Evolutionary conservation across 2,329 filamentous ascomycete genomes (phyloP).

Genomic region (Bipolaris cookei): DNA sequence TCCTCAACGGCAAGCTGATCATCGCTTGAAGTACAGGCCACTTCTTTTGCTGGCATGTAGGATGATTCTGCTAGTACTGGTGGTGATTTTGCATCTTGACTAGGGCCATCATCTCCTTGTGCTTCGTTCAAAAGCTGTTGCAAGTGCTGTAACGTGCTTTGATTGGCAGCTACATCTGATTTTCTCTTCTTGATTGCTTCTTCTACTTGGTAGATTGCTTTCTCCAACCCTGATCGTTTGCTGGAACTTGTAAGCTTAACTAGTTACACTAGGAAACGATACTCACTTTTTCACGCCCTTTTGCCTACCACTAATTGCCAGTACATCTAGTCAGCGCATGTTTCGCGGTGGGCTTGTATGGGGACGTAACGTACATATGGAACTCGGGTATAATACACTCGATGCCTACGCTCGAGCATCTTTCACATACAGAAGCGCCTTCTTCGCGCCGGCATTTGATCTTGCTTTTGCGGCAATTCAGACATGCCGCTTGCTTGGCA

Average conservation of each 20-base stretch:
- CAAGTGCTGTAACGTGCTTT: constrained; percentile 45
- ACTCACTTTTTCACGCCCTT: constrained; percentile 78
- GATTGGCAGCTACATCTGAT: constrained; percentile 30
- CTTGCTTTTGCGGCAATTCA: constrained; percentile 71
- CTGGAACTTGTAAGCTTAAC: constrained; percentile 50
- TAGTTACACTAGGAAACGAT: not conserved
- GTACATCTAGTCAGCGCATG: not conserved
- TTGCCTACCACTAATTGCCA: constrained; percentile 60
- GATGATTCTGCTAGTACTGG: constrained; percentile 1
- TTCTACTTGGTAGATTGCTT: constrained; percentile 75
- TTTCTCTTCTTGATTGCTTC: constrained; percentile 60
- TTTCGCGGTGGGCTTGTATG: no score
- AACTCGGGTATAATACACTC: constrained; percentile 73
- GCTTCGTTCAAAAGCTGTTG: constrained; percentile 60
- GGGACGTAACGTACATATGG: constrained; percentile 55
- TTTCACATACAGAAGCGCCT: constrained; percentile 64
- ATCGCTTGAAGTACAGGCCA: constrained; percentile 41
- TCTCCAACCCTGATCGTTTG: constrained; percentile 76
- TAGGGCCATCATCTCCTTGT: constrained; percentile 39
- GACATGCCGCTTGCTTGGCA: constrained; percentile 61
- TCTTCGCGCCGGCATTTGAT: constrained; percentile 64
- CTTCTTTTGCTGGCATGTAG: constrained; percentile 30
- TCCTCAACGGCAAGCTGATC: constrained; percentile 67
- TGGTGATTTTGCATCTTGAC: constrained; percentile 5
- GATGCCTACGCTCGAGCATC: constrained; percentile 63